These are phyloP conservation scores for Curvularia sp. DNA, from an alignment of 2,329 filamentous ascomycete species.

Conservation along the genomic window DNA sequence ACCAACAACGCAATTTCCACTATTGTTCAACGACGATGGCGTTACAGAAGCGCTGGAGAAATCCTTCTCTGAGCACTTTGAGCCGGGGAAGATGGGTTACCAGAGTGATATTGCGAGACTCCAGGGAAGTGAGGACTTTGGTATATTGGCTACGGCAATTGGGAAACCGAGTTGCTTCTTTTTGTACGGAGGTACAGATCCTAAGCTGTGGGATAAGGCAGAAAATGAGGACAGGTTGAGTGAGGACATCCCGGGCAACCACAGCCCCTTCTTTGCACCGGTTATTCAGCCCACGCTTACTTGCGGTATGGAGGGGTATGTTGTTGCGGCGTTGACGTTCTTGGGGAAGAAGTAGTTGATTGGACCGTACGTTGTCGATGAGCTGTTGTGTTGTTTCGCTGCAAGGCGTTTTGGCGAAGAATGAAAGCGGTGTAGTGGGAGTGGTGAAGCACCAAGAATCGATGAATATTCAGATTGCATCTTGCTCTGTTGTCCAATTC, in stretches of 20 bases:
- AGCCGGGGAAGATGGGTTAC: constrained; percentile 35
- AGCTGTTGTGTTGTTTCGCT: neutral
- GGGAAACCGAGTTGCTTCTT: constrained; percentile 63
- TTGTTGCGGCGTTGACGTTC: constrained; percentile 59
- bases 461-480: neutral
- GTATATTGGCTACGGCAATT: constrained; percentile 59
- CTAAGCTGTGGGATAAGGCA: constrained; percentile 58
- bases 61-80: constrained; percentile 58
- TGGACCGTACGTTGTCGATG: neutral
- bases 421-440: neutral
- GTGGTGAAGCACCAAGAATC: neutral
- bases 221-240: constrained; percentile 55
- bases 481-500: neutral
- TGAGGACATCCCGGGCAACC: constrained; percentile 63
- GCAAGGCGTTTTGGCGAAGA: neutral
- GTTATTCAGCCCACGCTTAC: constrained; percentile 65
- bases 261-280: constrained; percentile 66
- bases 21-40: constrained; percentile 60
- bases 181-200: constrained; percentile 62
- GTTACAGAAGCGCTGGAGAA: constrained; percentile 54
- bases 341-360: constrained; percentile 33
- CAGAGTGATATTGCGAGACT: constrained; percentile 52
- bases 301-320: constrained; percentile 59
- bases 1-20: constrained; percentile 52
- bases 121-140: constrained; percentile 65